Evolutionary conservation across 1,139 yeast species (phyloP).

Genomic region (Magnusiomyces sp.): DNA sequence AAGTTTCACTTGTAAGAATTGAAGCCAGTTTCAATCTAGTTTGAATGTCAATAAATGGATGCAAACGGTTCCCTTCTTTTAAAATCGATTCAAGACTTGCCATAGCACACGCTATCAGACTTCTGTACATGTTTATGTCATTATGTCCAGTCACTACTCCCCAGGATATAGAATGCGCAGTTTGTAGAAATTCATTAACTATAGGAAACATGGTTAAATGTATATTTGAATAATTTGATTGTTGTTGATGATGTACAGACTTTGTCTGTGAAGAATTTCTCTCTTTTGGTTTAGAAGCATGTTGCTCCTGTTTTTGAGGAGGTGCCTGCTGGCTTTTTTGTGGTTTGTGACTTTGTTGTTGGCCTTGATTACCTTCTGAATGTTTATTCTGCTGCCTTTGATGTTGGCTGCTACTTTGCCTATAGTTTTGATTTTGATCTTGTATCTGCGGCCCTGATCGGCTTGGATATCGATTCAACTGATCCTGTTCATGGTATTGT

Average conservation of each 20-base stretch:
- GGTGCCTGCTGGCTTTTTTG: background rate
- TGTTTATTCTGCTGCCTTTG: background rate
- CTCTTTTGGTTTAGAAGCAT: background rate
- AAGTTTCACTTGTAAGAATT: conserved; percentile 11
- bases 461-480: too few species aligned
- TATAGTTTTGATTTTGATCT: conserved; percentile 1
- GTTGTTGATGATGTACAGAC: background rate
- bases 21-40: conserved; percentile 13
- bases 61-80: conserved; percentile 11
- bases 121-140: conserved; percentile 8
- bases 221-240: background rate
- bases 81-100: conserved; percentile 11
- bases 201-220: conserved; percentile 14
- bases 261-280: background rate
- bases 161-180: conserved; percentile 13
- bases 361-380: background rate
- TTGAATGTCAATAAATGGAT: conserved; percentile 13
- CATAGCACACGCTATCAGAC: conserved; percentile 8
- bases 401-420: background rate
- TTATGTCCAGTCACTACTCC: conserved; percentile 10
- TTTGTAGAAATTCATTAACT: conserved; percentile 9
- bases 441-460: too few species aligned
- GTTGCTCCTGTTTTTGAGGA: background rate
- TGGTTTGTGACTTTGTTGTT: background rate
- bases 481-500: too few species aligned